Percentiles rank a stretch among this genome's conserved stretches.
These are phyloP conservation scores for Zygoascus flipseniorum DNA, from an alignment of 805 yeast species.

Conservation along the genomic window DNA sequence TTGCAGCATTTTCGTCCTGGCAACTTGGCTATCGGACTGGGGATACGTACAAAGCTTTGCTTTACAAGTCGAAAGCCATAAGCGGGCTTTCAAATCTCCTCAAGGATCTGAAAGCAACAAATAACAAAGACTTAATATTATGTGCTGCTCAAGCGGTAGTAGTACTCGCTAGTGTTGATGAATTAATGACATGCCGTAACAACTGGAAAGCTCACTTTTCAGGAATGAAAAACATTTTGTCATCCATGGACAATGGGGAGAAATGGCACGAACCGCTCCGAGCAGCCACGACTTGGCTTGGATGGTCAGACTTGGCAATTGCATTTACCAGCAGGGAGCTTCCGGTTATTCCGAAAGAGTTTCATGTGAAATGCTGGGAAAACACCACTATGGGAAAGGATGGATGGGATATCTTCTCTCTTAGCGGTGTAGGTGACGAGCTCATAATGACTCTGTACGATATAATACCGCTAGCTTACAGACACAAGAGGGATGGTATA, in stretches of 20 bases:
- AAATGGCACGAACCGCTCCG: background rate
- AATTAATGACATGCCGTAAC: background rate
- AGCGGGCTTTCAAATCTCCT: background rate
- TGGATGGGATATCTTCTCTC: constrained; percentile 1
- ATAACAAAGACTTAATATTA: background rate
- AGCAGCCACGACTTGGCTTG: background rate
- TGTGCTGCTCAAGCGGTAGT: constrained; percentile 1
- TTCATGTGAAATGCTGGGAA: background rate
- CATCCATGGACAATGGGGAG: background rate
- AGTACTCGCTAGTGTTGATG: background rate
- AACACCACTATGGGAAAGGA: background rate
- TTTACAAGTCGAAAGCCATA: background rate
- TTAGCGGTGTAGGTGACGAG: background rate
- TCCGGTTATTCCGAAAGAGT: background rate
- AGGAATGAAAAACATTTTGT: background rate
- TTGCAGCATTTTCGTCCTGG: background rate
- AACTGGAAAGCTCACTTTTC: constrained; percentile 1
- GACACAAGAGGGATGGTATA: background rate
- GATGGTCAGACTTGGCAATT: constrained; percentile 1
- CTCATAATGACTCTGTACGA: background rate
- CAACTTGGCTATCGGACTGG: background rate
- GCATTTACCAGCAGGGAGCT: constrained; percentile 1
- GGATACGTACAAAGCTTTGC: background rate
- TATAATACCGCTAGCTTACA: background rate
- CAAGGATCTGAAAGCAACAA: background rate